A percentile compares a stretch with the other conserved stretches of the same genome.
Evolutionary conservation across 2,329 filamentous ascomycete genomes (phyloP).

Genomic region (Furcasterigmium furcatum): DNA sequence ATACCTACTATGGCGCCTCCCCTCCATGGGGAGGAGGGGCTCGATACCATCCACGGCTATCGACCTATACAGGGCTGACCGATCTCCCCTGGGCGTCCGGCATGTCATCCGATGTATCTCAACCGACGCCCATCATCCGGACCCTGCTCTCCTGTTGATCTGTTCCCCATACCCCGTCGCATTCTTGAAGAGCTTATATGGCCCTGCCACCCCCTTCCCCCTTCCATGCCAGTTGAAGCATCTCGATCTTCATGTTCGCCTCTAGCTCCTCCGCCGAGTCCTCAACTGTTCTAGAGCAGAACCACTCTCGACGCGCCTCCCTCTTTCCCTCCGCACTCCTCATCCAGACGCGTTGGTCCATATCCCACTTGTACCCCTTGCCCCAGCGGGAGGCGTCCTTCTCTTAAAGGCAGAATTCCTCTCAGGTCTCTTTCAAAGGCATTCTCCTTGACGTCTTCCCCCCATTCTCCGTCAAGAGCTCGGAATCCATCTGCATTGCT

Average conservation of each 20-base stretch:
- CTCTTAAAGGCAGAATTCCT: slow-evolving; percentile 6
- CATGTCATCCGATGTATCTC: not conserved
- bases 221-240: slow-evolving; percentile 4
- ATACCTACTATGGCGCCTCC: not conserved
- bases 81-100: not conserved
- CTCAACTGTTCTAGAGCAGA: not conserved
- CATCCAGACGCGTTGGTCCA: not conserved
- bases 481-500: slow-evolving; percentile 6
- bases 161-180: not conserved
- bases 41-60: not conserved
- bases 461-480: slow-evolving; percentile 2
- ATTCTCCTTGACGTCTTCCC: slow-evolving; percentile 3
- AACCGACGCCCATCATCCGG: not conserved
- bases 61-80: slow-evolving; percentile 2
- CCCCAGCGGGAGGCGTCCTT: not conserved
- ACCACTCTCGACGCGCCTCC: not conserved
- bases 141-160: not conserved
- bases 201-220: not conserved
- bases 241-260: slow-evolving; percentile 3
- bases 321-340: not conserved
- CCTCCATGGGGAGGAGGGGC: not conserved
- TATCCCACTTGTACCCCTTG: too few species aligned
- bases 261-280: not conserved
- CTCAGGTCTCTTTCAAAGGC: slow-evolving; percentile 3
- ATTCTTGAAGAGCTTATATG: slow-evolving; percentile 3